Conservation (phyloP, 805 yeast genomes). For the Ogataea pini region DNA sequence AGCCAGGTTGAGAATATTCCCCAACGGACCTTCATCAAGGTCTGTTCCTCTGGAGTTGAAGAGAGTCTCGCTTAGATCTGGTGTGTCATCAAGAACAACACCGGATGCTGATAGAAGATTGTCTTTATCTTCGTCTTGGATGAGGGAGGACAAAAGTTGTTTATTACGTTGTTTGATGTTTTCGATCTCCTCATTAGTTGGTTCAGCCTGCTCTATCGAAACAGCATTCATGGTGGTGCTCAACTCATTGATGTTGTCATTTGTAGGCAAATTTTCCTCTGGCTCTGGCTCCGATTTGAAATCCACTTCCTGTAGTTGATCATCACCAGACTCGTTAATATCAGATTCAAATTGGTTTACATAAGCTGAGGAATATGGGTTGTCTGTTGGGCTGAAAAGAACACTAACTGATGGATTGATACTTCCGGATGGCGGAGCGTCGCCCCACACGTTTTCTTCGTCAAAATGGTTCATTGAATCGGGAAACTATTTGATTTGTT, state of each 20-base stretch:
- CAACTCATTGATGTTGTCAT: constrained; percentile 20
- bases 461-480: constrained; percentile 27
- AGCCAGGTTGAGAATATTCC: constrained; percentile 21
- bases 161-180: constrained; percentile 36
- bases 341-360: constrained; percentile 16
- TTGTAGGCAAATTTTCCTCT: not conserved
- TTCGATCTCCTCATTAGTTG: constrained; percentile 17
- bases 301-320: constrained; percentile 26
- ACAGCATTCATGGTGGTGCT: constrained; percentile 26
- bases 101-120: constrained; percentile 7
- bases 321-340: constrained; percentile 21
- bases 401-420: constrained; percentile 30
- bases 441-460: constrained; percentile 52
- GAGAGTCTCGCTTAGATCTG: constrained; percentile 20
- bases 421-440: constrained; percentile 42
- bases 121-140: constrained; percentile 37
- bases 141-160: constrained; percentile 43
- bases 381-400: constrained; percentile 24
- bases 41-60: constrained; percentile 14
- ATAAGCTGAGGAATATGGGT: constrained; percentile 25
- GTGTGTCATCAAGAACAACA: constrained; percentile 20
- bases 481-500: no score
- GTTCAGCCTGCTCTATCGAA: constrained; percentile 11
- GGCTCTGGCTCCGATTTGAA: constrained; percentile 15
- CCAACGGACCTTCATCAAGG: constrained; percentile 22